phyloP scores from a whole-genome alignment of 495 filamentous ascomycete species.

The Lophiostoma macrostomum region DNA sequence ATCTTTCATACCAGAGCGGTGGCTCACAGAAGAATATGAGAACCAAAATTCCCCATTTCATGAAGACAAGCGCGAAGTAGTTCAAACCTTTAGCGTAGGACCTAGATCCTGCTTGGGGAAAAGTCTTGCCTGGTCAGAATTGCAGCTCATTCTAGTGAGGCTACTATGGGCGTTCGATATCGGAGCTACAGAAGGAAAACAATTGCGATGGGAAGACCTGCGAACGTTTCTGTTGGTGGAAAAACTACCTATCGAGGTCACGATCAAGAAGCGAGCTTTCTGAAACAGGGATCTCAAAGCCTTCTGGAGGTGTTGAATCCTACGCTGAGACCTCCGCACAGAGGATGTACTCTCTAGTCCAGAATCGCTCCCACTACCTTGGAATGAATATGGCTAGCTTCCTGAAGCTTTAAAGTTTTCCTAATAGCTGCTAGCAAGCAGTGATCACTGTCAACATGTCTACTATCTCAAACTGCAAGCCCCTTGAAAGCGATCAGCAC shows the following conservation, averaged over 20 bases:
- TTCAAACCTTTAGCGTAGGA: constrained; percentile 32
- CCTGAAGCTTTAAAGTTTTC: too few relatives aligned
- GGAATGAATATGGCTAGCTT: too few relatives aligned
- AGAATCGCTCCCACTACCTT: too few relatives aligned
- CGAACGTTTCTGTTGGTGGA: constrained; percentile 6
- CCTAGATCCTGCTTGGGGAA: constrained; percentile 34
- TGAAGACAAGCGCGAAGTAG: constrained; percentile 24
- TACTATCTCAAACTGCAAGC: too few relatives aligned
- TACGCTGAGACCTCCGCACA: too few relatives aligned
- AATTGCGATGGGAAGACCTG: constrained; percentile 8
- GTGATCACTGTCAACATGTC: too few relatives aligned
- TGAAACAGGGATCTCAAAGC: too few relatives aligned
- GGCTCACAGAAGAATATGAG: not conserved
- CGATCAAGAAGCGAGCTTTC: too few relatives aligned
- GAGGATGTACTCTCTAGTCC: too few relatives aligned
- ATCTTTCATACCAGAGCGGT: constrained; percentile 36
- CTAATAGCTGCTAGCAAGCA: too few relatives aligned
- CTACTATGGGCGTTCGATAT: constrained; percentile 38
- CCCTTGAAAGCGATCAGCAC: too few relatives aligned
- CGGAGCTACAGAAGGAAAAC: not conserved
- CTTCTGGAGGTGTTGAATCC: too few relatives aligned
- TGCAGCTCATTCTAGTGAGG: constrained; percentile 29
- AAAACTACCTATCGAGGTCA: constrained; percentile 11
- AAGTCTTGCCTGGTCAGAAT: constrained; percentile 29
- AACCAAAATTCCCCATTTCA: constrained; percentile 7